Percentiles rank a stretch among this genome's conserved stretches.
Evolutionary conservation across 257 asterid species (phyloP).

Genomic region (Scutellaria barbata): DNA sequence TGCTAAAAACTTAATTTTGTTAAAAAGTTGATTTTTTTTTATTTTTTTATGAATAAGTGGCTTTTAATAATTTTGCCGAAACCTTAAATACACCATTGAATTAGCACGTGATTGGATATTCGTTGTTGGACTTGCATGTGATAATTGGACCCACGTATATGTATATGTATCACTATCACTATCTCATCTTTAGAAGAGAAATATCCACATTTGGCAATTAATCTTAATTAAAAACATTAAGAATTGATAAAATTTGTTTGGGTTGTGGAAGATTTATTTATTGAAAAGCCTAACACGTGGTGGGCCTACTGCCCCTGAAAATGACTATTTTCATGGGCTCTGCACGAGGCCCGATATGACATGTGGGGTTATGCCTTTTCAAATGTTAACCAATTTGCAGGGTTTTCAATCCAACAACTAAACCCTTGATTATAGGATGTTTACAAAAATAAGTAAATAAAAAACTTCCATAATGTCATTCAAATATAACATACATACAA

Average conservation of each 20-base stretch:
- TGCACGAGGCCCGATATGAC: constrained; percentile 25
- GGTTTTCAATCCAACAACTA: too few relatives aligned
- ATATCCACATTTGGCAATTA: constrained; percentile 9
- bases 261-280: background rate
- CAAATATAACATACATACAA: too few relatives aligned
- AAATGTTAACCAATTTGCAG: too few relatives aligned
- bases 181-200: background rate
- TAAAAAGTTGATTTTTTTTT: too few relatives aligned
- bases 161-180: too few relatives aligned
- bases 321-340: constrained; percentile 19
- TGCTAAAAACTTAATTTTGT: too few relatives aligned
- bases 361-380: background rate
- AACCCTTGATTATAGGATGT: too few relatives aligned
- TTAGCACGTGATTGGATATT: constrained; percentile 58
- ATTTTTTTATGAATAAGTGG: too few relatives aligned
- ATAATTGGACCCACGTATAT: constrained; percentile 35
- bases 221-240: background rate
- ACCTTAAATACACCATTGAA: constrained; percentile 53
- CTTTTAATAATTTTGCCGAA: background rate
- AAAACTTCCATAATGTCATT: too few relatives aligned
- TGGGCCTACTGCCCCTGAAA: constrained; percentile 28
- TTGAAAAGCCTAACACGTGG: constrained; percentile 25
- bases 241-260: constrained; percentile 14
- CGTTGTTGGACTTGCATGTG: constrained; percentile 64
- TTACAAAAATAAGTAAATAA: too few relatives aligned